A percentile compares a stretch with the other conserved stretches of the same genome.
Conservation (phyloP, 2,329 filamentous ascomycete genomes). For the Emmonsia crescens region DNA sequence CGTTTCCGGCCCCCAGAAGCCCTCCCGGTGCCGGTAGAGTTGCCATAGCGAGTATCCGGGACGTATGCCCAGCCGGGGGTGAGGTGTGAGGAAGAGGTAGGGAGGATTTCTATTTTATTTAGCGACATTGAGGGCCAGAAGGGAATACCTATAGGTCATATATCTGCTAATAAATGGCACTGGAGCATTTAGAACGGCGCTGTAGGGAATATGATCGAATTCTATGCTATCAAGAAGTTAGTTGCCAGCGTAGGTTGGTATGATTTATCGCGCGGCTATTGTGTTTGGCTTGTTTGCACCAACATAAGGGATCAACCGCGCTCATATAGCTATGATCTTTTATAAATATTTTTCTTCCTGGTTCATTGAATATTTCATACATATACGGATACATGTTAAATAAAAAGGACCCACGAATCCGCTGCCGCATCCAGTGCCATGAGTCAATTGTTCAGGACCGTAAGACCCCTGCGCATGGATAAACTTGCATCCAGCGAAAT, state of each 20-base stretch:
- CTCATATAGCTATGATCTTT: neutral
- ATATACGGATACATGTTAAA: no score
- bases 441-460: no score
- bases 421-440: no score
- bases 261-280: neutral
- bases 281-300: neutral
- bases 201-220: neutral
- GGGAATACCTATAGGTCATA: conserved; percentile 9
- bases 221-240: no score
- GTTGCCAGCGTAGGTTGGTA: no score
- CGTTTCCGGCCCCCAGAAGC: conserved; percentile 55
- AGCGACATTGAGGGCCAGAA: conserved; percentile 36
- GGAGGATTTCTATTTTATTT: conserved; percentile 67
- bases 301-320: neutral
- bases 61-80: conserved; percentile 92
- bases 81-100: conserved; percentile 54
- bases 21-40: conserved; percentile 42
- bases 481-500: no score
- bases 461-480: no score
- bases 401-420: no score
- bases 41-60: conserved; percentile 56
- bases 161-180: neutral
- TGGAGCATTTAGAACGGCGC: no score
- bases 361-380: no score
- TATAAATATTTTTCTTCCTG: no score